Percentiles rank a stretch among this genome's conserved stretches.
Evolutionary conservation across 2,329 filamentous ascomycete species (phyloP).

Genomic region (Pseudogymnoascus sp.): DNA sequence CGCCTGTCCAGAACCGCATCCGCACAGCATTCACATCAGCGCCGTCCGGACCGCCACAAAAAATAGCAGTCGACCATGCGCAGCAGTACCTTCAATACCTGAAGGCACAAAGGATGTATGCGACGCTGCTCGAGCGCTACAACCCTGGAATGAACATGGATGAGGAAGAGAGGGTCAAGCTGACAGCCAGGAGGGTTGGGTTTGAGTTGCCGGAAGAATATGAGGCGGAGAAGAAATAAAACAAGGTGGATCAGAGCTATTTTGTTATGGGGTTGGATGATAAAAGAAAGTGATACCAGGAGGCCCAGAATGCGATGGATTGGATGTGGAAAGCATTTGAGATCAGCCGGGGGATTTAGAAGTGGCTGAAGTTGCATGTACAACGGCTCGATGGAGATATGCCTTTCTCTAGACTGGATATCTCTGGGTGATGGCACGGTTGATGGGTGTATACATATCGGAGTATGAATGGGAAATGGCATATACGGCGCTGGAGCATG

Average conservation of each 20-base stretch:
- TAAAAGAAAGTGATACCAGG: not conserved
- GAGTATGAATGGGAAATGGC: not conserved
- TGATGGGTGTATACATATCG: not conserved
- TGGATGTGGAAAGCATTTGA: not conserved
- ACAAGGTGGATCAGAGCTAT: not conserved
- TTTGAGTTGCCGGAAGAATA: conserved; percentile 75
- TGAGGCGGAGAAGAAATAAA: conserved; percentile 11
- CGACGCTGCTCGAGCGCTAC: conserved; percentile 76
- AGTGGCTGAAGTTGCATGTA: not conserved
- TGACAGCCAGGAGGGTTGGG: conserved; percentile 80
- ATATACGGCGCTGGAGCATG: not conserved
- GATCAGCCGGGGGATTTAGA: not conserved
- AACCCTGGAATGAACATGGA: conserved; percentile 88
- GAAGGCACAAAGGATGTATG: conserved; percentile 76
- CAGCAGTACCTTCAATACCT: conserved; percentile 76
- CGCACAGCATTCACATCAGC: conserved; percentile 37
- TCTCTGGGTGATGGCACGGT: not conserved
- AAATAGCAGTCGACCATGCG: conserved; percentile 40
- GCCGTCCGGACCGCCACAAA: conserved; percentile 11
- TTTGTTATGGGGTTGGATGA: not conserved
- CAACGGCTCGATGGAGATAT: not conserved
- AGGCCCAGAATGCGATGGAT: not conserved
- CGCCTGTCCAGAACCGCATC: conserved; percentile 61
- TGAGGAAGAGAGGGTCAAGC: conserved; percentile 71
- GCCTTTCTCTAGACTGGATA: not conserved